A percentile compares a stretch with the other conserved stretches of the same genome.
These are phyloP conservation scores for Melastoma candidum DNA, from an alignment of 441 rosid species.

Conservation along the genomic window DNA sequence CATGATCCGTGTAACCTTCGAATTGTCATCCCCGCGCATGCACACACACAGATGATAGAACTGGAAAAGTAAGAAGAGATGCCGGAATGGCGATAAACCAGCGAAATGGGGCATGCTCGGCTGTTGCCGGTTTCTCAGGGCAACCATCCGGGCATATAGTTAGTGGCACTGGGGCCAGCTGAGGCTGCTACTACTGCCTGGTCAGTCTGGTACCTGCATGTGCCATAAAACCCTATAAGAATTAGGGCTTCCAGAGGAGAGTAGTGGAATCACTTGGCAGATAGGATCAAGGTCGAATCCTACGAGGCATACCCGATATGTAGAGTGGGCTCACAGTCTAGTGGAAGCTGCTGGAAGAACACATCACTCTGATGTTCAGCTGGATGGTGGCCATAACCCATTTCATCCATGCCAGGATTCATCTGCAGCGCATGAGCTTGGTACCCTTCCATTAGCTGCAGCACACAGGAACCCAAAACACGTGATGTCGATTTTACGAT, in stretches of 20 bases:
- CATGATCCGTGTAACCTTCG: too few relatives aligned
- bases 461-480: not conserved
- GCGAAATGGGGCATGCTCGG: too few relatives aligned
- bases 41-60: too few relatives aligned
- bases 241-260: not conserved
- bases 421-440: constrained; percentile 59
- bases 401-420: constrained; percentile 52
- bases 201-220: constrained; percentile 58
- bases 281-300: not conserved
- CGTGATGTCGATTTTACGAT: too few relatives aligned
- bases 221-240: not conserved
- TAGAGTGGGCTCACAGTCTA: constrained; percentile 86
- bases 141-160: constrained; percentile 89
- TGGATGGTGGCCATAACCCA: constrained; percentile 44
- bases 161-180: constrained; percentile 75
- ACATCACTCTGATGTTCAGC: constrained; percentile 48
- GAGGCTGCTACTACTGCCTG: constrained; percentile 33
- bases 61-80: too few relatives aligned
- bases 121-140: constrained; percentile 28
- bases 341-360: constrained; percentile 67
- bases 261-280: not conserved
- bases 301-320: constrained; percentile 63
- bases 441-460: constrained; percentile 87
- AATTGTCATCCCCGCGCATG: too few relatives aligned
- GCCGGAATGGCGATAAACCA: too few relatives aligned